phyloP scores from a whole-genome alignment of 345 rosid genomes.

The Luvunga scandens region DNA sequence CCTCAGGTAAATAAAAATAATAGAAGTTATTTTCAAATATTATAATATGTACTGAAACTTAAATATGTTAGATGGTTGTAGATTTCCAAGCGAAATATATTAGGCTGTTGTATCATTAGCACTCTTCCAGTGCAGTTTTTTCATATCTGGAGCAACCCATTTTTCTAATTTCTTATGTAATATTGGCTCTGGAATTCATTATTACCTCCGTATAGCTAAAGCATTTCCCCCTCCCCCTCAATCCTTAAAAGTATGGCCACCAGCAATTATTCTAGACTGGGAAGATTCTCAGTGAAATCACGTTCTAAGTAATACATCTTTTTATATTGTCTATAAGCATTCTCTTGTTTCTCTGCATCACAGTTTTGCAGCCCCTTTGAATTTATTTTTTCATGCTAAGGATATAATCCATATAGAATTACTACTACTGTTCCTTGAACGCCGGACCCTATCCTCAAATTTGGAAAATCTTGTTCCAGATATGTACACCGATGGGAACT shows the following conservation, averaged over 20 bases:
- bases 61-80: neutral
- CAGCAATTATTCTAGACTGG: neutral
- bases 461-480: conserved; percentile 38
- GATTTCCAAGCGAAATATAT: too few species aligned
- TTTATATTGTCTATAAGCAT: neutral
- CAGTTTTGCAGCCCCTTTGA: neutral
- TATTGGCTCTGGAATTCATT: neutral
- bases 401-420: conserved; percentile 5
- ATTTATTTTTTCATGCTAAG: neutral
- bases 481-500: conserved; percentile 92
- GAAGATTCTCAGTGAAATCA: neutral
- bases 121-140: too few species aligned
- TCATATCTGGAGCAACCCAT: too few species aligned
- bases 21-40: neutral
- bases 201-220: neutral
- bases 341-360: neutral
- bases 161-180: neutral
- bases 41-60: conserved; percentile 2
- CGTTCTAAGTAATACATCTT: neutral
- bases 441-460: neutral
- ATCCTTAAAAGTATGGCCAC: neutral
- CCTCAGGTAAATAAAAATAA: conserved; percentile 60
- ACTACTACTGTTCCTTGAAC: neutral
- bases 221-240: too few species aligned
- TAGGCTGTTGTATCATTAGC: neutral